phyloP scores from a whole-genome alignment of 345 rosid species.

The Lumnitzera racemosa region DNA sequence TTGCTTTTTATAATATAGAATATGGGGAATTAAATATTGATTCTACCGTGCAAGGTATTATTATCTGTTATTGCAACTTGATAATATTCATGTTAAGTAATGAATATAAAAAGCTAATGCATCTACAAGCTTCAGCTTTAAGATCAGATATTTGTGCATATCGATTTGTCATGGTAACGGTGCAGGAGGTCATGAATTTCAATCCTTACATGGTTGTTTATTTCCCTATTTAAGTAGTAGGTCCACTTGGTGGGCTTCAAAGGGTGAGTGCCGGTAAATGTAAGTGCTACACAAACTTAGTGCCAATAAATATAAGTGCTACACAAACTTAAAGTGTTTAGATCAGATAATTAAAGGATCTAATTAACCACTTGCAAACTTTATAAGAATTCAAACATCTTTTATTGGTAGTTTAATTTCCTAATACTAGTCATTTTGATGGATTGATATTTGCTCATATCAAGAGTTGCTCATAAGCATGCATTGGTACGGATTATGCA shows the following conservation, averaged over 20 bases:
- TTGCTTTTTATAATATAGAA: conserved; percentile 1
- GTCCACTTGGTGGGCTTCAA: no score
- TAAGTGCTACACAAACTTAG: not conserved
- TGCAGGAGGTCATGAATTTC: no score
- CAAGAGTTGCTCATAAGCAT: not conserved
- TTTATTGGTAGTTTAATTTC: no score
- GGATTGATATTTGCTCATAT: not conserved
- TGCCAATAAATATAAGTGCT: no score
- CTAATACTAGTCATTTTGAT: not conserved
- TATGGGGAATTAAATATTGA: not conserved
- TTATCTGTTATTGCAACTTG: no score
- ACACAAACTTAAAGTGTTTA: not conserved
- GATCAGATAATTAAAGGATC: not conserved
- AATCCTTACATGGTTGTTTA: no score
- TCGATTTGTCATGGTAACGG: not conserved
- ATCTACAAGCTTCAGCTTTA: no score
- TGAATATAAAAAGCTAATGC: no score
- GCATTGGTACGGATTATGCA: not conserved
- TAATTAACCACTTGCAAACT: not conserved
- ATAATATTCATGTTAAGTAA: no score
- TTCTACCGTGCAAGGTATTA: no score
- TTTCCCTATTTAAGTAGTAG: no score
- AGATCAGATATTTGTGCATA: not conserved
- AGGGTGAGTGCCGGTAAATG: no score
- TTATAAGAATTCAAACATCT: not conserved